These are phyloP conservation scores for Cystofilobasidium bisporidii DNA, from an alignment of 768 basidiomycete species.

Conservation along the genomic window DNA sequence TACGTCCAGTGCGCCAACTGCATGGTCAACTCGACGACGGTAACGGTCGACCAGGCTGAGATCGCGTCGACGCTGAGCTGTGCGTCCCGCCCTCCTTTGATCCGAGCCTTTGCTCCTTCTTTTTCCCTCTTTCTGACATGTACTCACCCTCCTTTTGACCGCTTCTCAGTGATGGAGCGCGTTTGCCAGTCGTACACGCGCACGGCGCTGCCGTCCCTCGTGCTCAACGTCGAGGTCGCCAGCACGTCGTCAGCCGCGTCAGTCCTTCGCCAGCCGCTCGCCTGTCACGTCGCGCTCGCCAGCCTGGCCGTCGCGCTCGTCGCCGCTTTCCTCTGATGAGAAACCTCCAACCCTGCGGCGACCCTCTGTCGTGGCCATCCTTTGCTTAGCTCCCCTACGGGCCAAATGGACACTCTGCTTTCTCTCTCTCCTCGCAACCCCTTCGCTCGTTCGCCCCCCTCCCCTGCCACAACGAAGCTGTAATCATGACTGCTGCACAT, in stretches of 20 bases:
- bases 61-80: background rate
- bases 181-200: slow-evolving; percentile 18
- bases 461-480: too few relatives aligned
- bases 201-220: slow-evolving; percentile 3
- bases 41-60: too few relatives aligned
- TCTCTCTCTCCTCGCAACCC: too few relatives aligned
- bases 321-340: background rate
- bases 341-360: background rate
- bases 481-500: too few relatives aligned
- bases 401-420: too few relatives aligned
- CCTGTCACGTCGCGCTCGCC: too few relatives aligned
- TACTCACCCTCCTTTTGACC: background rate
- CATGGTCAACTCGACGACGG: background rate
- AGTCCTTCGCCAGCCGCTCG: background rate
- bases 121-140: background rate
- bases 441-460: too few relatives aligned
- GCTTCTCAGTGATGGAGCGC: slow-evolving; percentile 5
- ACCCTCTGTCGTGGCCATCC: background rate
- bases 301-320: background rate
- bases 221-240: background rate
- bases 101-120: background rate
- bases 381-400: too few relatives aligned
- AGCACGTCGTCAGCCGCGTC: background rate
- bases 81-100: background rate
- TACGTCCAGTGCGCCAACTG: slow-evolving; percentile 6